Conservation (phyloP, 1,284 basidiomycete genomes). For the Marasmius tenuissimus region DNA sequence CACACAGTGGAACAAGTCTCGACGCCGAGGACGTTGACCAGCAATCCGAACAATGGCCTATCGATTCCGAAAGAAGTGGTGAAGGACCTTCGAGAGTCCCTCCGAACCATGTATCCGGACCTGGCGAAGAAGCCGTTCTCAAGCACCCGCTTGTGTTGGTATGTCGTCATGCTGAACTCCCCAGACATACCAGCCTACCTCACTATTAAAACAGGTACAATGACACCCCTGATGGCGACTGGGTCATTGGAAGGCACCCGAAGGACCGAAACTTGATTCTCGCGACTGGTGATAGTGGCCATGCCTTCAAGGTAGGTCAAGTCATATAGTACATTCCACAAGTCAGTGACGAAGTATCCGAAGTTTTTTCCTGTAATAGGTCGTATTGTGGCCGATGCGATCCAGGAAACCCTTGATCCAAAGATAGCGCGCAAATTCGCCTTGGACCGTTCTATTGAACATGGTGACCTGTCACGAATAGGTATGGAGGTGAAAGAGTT, state of each 20-base stretch:
- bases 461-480: conserved; percentile 2
- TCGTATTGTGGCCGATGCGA: conserved; percentile 66
- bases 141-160: conserved; percentile 84
- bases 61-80: conserved; percentile 62
- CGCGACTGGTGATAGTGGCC: conserved; percentile 79
- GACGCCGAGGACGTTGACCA: conserved; percentile 62
- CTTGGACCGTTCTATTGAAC: conserved; percentile 35
- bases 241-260: conserved; percentile 74
- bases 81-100: conserved; percentile 45
- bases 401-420: conserved; percentile 62
- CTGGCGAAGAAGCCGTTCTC: conserved; percentile 67
- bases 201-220: conserved; percentile 55
- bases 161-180: conserved; percentile 20
- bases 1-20: conserved; percentile 49
- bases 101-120: conserved; percentile 69
- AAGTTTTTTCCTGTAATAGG: conserved; percentile 87
- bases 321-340: neutral
- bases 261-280: conserved; percentile 58
- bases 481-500: conserved; percentile 34
- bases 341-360: neutral
- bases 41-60: conserved; percentile 56
- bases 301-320: conserved; percentile 72
- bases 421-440: conserved; percentile 55
- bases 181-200: neutral
- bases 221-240: conserved; percentile 76